Base-by-base conservation (phyloP, 2,329 filamentous ascomycete species). In the Seiridium cupressi region DNA sequence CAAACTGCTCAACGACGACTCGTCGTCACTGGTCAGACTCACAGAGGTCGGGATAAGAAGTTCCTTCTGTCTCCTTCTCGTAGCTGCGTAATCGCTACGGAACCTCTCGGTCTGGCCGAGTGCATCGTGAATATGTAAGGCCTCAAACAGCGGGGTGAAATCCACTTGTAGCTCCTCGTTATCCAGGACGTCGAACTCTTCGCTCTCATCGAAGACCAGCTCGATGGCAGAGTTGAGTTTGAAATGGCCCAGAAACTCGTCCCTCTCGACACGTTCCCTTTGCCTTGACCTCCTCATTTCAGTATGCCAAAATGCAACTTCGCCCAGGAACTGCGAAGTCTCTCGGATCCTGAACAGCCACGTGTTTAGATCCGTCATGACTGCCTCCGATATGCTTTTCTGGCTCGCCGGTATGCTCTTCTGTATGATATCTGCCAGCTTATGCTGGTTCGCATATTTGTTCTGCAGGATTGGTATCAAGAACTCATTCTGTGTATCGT, bases 301-400 rank as follows among this genome's bases (percentile, higher is more conserved):
- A 0, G 95, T 99, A 70, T 98, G 93, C 70, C 96, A 98, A 72
- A 99, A 96, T 3, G 95, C 93, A 5, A 99, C 92, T 73, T 99
- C 95, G 4, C 95, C 95, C 6, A 99, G 79, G 64, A 97, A 97
- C 67, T 97, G 94, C 1, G 95, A 97, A 18, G 93, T 96, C 74
- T 99, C 95, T 68, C 95, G 88, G 64, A 99, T 96, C 31, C 92
- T 89, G 70, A 90, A 99, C 8, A 99, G 81, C 95, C 95, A 99
- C 0, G 93, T 97, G 71, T 98, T 98, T 59, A 99, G 78, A 75
- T 99, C 95, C 2, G 87, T 90, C 92, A 98, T 98, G 66, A 99
- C 95, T 11, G 93, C 93, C 75, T 98, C 94, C 3, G 94, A 94
- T 60, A 99, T 97, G 55, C 92, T 88, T 69, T 92, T 93, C 70